Conservation (phyloP, 257 asterid species). For the Nicotiana noctiflora region DNA sequence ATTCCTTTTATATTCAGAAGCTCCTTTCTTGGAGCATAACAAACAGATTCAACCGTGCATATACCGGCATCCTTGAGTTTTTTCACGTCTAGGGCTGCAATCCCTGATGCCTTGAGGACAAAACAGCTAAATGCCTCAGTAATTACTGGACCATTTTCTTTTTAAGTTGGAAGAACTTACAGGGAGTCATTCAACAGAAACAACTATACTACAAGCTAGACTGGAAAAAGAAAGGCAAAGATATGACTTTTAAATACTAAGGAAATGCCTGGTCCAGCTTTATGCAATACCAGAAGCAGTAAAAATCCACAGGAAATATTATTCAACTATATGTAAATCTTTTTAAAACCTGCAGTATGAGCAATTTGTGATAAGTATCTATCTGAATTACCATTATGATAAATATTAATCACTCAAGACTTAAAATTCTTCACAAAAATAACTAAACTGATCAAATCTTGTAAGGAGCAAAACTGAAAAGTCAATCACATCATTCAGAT, state of each 20-base stretch:
- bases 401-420: background rate
- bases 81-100: conserved; percentile 80
- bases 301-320: background rate
- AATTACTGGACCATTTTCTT: background rate
- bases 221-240: background rate
- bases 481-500: background rate
- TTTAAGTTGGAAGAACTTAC: background rate
- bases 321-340: background rate
- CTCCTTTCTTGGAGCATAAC: conserved; percentile 89
- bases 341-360: background rate
- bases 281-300: background rate
- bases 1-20: conserved; percentile 90
- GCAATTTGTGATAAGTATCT: background rate
- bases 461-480: background rate
- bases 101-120: conserved; percentile 63
- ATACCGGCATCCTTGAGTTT: conserved; percentile 92
- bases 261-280: background rate
- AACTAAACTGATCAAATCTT: background rate
- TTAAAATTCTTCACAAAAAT: background rate
- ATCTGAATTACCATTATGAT: background rate
- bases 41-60: conserved; percentile 90
- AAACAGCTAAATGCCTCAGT: background rate
- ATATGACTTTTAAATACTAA: background rate
- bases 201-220: background rate
- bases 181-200: background rate